Base-by-base conservation (phyloP, 805 yeast species). In the Wickerhamiella brachini region DNA sequence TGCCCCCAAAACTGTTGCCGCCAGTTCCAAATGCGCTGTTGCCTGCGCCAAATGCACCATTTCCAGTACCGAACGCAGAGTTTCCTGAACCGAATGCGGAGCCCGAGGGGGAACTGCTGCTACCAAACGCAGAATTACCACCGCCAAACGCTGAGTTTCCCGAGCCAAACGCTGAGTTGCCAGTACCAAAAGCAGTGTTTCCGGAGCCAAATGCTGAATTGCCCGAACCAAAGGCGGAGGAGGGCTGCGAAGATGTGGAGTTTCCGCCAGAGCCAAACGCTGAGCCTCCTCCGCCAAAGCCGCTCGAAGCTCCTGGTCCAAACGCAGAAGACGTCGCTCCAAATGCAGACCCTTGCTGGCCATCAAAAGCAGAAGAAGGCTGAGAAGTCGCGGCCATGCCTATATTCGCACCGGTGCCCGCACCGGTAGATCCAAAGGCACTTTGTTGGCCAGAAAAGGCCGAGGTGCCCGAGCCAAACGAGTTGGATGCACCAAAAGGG, bases 181-280 rank as follows among this genome's bases (percentile, higher is more conserved):
- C 56, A 2, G 60, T 48, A 7, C 62, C 59, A 29, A 62, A 56
- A 5, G 59, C 52, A 5, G 55, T 29, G 50, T 53, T 55, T 5
- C 60, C 60, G 3, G 59, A 22, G 17, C 60, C 60, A 44, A 55
- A 55, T 13, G 56, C 53, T 1, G 53, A 31, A 38, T 39, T 55
- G 21, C 54, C 54, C 21, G 42, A 9, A 7, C 42, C 60, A 31
- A 57, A 57, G 12, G 59, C 55, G 34, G 8, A 5, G 1, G 55
- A 31, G 47, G n/a, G n/a, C n/a, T n/a, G n/a, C n/a, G n/a, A n/a
- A n/a, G n/a, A n/a, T n/a, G n/a, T n/a, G n/a, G n/a, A n/a, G n/a
- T n/a, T n/a, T n/a, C 48, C 51, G 5, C 58, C 58, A 13, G 65
- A 44, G 26, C 67, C 64, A 47, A 62, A 58, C 1, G 66, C 60